Evolutionary conservation across 345 rosid genomes (phyloP), one percentile per base, ranked within the genome.

Genomic region (Arabis alpina): DNA sequence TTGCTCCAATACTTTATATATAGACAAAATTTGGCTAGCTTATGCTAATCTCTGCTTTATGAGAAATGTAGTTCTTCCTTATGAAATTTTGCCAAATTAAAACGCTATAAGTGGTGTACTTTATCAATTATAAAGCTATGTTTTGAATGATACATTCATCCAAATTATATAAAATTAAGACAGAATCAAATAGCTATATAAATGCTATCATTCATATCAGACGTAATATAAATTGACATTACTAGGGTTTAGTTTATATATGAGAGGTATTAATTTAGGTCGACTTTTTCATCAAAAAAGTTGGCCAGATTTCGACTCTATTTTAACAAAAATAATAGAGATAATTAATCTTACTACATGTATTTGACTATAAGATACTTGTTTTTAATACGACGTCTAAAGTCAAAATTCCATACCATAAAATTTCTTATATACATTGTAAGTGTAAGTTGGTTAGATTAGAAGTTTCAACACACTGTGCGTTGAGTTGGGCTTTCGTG

Each of bases 401-500:
- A 6, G 34, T 4, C 40, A 11, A 58, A 11, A 3, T 11, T 57
- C 40, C 63, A 40, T 59, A 40, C 40, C 25, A 24, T 34, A 34
- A 4, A 34, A 3, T 34, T 32, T 39, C 6, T 39, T n/a, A n/a
- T 25, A 51, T 40, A 15, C 41, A 6, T 40, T 19, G 32, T 12
- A 10, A 34, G 8, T 51, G 60, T 40, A 3, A n/a, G 32, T 16
- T 25, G 40, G 37, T 34, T 34, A 34, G 8, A 34, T 39, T 24
- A 24, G 59, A 64, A 25, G 50, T 40, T 52, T 51, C 70, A 24
- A n/a, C 36, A 13, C 13, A 34, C 8, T 64, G 36, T 54, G 15
- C 12, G 14, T 52, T 6, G 50, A 65, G 28, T 28, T 66, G 30
- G 27, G n/a, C 24, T 54, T 54, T 19, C 53, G 32, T 66, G 52